Evolutionary conservation across 2,329 filamentous ascomycete genomes (phyloP).

Genomic region (Emmonsia crescens): DNA sequence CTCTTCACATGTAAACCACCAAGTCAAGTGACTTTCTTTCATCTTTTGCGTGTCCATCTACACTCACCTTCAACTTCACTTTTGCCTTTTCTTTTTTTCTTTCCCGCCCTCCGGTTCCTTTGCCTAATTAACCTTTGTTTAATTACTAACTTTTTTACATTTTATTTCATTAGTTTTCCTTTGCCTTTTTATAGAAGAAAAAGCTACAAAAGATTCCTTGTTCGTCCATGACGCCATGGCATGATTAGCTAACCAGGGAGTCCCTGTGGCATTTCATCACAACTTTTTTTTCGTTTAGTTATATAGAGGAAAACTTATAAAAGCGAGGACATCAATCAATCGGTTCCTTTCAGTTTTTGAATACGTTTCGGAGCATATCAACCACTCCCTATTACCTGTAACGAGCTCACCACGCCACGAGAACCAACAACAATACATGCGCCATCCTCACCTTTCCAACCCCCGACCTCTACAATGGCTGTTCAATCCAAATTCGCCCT

Average conservation of each 20-base stretch:
- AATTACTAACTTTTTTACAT: not conserved
- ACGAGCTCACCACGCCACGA: not conserved
- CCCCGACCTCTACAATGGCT: conserved; percentile 45
- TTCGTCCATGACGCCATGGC: not conserved
- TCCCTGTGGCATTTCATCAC: not conserved
- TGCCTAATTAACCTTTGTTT: not conserved
- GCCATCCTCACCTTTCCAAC: not conserved
- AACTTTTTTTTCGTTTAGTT: not conserved
- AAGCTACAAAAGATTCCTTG: not conserved
- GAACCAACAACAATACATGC: not conserved
- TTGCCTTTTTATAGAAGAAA: not conserved
- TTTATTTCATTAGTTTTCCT: not conserved
- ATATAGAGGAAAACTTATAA: not conserved
- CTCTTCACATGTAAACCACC: conserved; percentile 3
- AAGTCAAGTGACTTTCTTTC: conserved; percentile 4
- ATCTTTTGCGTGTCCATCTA: too few relatives aligned
- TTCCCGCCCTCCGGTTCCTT: not conserved
- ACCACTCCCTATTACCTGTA: not conserved
- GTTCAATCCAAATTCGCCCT: conserved; percentile 62
- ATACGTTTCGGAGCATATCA: not conserved
- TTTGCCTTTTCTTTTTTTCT: not conserved
- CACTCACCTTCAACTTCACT: not conserved
- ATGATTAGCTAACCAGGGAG: not conserved
- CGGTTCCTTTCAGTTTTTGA: not conserved
- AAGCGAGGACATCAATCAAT: not conserved